Evolutionary conservation across 2,329 filamentous ascomycete genomes (phyloP).

Genomic region (Phialophora verrucosa): DNA sequence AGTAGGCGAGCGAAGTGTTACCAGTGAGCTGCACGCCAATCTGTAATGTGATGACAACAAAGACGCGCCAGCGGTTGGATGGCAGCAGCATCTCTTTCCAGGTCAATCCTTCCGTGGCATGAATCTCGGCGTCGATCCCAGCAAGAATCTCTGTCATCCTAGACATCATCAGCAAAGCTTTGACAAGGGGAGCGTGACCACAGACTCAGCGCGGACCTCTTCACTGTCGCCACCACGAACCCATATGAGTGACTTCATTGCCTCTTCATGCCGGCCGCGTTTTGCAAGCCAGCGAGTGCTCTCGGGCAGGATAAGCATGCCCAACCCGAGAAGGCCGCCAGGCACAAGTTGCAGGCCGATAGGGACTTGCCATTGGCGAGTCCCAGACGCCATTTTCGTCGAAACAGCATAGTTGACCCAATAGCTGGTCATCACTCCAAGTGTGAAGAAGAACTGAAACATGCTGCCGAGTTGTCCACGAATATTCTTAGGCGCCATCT

Average conservation of each 20-base stretch:
- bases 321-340: conserved; percentile 53
- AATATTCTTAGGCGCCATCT: conserved; percentile 71
- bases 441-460: conserved; percentile 73
- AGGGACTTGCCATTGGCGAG: conserved; percentile 63
- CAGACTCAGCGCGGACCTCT: conserved; percentile 50
- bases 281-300: conserved; percentile 56
- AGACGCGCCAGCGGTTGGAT: conserved; percentile 55
- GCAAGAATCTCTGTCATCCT: conserved; percentile 50
- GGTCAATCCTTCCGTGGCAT: conserved; percentile 52
- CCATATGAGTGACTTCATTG: conserved; percentile 56
- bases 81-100: conserved; percentile 55
- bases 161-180: background rate
- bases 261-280: conserved; percentile 53
- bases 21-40: conserved; percentile 54
- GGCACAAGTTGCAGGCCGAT: conserved; percentile 59
- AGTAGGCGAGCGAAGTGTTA: conserved; percentile 11
- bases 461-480: conserved; percentile 75
- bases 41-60: conserved; percentile 58
- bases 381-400: conserved; percentile 53
- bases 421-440: conserved; percentile 80
- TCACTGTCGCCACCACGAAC: conserved; percentile 54
- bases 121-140: conserved; percentile 56
- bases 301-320: conserved; percentile 57
- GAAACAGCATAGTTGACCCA: conserved; percentile 57
- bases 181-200: conserved; percentile 43